Evolutionary conservation across 345 rosid species (phyloP).

Genomic region (Populus euphratica): DNA sequence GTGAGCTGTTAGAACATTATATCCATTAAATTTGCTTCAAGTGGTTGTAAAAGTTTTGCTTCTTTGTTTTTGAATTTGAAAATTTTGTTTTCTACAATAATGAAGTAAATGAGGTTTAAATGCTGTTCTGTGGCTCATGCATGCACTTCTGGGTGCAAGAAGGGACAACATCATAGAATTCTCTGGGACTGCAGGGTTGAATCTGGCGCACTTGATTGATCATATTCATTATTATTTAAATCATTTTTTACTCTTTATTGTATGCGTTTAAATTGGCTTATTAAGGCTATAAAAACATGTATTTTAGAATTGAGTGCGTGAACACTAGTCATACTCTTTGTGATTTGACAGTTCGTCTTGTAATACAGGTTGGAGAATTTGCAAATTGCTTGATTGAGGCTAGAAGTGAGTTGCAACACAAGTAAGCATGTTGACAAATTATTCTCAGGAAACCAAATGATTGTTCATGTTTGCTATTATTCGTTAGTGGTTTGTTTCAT

Average conservation of each 20-base stretch:
- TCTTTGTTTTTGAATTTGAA: no score
- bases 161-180: no score
- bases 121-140: no score
- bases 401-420: constrained; percentile 70
- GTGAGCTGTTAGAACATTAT: no score
- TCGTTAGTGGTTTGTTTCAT: neutral
- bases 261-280: neutral
- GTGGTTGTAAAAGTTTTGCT: no score
- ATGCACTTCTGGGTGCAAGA: no score
- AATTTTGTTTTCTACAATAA: no score
- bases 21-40: no score
- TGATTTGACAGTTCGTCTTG: neutral
- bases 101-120: no score
- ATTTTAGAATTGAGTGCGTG: neutral
- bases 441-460: constrained; percentile 1
- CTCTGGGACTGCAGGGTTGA: neutral
- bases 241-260: neutral
- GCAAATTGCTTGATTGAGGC: constrained; percentile 81
- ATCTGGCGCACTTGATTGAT: neutral
- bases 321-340: no score
- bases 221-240: neutral
- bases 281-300: neutral
- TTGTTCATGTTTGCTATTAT: neutral
- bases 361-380: constrained; percentile 77
- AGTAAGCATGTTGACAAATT: constrained; percentile 43